Evolutionary conservation across 225 moss, liverwort and hornwort species (phyloP).

Genomic region (Neckera pumila): DNA sequence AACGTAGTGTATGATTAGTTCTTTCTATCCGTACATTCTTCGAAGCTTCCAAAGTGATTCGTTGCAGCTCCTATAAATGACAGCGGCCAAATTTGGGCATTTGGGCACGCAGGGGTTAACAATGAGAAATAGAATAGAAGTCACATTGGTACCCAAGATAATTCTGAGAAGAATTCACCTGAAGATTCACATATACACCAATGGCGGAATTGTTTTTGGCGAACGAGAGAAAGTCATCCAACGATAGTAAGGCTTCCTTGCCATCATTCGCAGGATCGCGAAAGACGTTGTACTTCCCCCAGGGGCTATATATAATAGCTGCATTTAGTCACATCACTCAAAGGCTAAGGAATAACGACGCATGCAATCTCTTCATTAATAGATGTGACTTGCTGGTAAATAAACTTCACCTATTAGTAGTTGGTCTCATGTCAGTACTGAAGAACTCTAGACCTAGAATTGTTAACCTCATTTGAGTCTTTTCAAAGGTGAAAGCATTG

Average conservation of each 20-base stretch:
- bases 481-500: background rate
- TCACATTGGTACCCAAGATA: background rate
- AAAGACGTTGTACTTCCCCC: background rate
- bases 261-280: conserved; percentile 19
- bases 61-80: background rate
- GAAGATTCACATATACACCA: conserved; percentile 30
- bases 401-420: background rate
- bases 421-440: background rate
- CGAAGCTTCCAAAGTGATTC: background rate
- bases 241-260: conserved; percentile 14
- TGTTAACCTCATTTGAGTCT: background rate
- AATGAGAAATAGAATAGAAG: background rate
- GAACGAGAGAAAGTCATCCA: conserved; percentile 38
- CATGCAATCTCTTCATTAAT: background rate
- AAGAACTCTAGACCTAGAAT: background rate
- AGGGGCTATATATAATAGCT: conserved; percentile 37
- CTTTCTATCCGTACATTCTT: background rate
- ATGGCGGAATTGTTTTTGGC: conserved; percentile 36
- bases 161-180: conserved; percentile 3
- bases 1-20: background rate
- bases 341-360: background rate
- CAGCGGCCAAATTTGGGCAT: background rate
- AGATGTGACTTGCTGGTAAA: background rate
- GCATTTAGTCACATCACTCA: background rate
- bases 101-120: background rate